These are phyloP conservation scores for Cutaneotrichosporon cavernicola DNA, from an alignment of 1,284 basidiomycete genomes.

Conservation along the genomic window DNA sequence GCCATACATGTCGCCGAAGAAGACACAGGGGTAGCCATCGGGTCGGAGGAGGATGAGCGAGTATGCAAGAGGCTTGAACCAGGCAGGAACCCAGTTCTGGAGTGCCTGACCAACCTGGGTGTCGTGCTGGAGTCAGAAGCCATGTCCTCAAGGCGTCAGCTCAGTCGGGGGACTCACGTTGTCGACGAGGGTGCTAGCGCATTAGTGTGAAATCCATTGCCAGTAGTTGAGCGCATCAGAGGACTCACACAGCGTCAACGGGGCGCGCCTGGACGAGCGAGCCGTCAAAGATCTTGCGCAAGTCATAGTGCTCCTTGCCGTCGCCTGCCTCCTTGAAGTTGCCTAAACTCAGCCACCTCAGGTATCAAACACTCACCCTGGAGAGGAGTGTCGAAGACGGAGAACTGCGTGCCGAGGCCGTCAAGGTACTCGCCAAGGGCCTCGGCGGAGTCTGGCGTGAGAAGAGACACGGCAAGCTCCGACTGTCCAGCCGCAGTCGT, in stretches of 20 bases:
- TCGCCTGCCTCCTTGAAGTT: constrained; percentile 59
- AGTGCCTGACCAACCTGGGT: constrained; percentile 60
- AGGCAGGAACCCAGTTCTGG: constrained; percentile 58
- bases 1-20: constrained; percentile 79
- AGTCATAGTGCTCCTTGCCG: constrained; percentile 56
- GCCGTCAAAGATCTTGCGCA: constrained; percentile 60
- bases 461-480: not conserved
- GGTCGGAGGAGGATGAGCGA: constrained; percentile 78
- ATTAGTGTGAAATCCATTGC: not conserved
- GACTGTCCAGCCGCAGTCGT: not conserved
- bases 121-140: constrained; percentile 48
- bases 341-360: constrained; percentile 18
- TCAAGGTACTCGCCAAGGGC: constrained; percentile 47
- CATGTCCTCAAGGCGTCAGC: not conserved
- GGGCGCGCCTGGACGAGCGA: constrained; percentile 59
- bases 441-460: constrained; percentile 44
- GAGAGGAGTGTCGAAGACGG: constrained; percentile 60
- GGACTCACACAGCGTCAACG: constrained; percentile 59
- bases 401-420: constrained; percentile 58
- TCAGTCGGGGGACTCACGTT: constrained; percentile 40
- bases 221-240: not conserved
- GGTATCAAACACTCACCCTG: constrained; percentile 43
- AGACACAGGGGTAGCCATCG: constrained; percentile 89
- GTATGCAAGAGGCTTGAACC: constrained; percentile 67
- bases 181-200: constrained; percentile 56